These are phyloP conservation scores for Podaxis carcinomalis DNA, from an alignment of 768 basidiomycete genomes.

Conservation along the genomic window DNA sequence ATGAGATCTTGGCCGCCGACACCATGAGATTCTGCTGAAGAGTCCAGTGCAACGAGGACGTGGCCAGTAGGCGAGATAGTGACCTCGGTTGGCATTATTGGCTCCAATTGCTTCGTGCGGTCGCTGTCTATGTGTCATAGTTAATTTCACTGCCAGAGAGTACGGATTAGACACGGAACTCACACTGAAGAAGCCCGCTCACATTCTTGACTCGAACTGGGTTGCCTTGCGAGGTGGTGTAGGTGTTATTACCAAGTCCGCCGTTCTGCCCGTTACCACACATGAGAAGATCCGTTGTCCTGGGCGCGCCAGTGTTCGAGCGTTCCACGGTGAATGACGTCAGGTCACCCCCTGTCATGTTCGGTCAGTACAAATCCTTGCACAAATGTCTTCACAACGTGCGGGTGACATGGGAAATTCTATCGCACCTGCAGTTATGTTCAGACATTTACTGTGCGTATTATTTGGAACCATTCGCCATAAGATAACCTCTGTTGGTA, in stretches of 20 bases:
- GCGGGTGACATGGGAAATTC: background rate
- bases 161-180: conserved; percentile 23
- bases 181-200: conserved; percentile 85
- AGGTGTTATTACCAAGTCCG: conserved; percentile 64
- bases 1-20: conserved; percentile 64
- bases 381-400: background rate
- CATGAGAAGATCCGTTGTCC: conserved; percentile 50
- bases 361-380: background rate
- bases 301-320: conserved; percentile 18
- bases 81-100: conserved; percentile 59
- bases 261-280: conserved; percentile 86
- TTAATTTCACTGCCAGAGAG: background rate
- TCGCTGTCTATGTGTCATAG: conserved; percentile 57
- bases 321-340: conserved; percentile 75
- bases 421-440: conserved; percentile 57
- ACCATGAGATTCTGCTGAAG: conserved; percentile 40
- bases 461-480: conserved; percentile 50
- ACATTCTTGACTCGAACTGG: conserved; percentile 75
- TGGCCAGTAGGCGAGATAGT: conserved; percentile 75
- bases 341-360: conserved; percentile 59
- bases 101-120: conserved; percentile 47
- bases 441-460: conserved; percentile 55
- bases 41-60: conserved; percentile 69
- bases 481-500: conserved; percentile 83
- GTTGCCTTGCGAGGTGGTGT: conserved; percentile 64